Percentiles rank a stretch among this genome's conserved stretches.
phyloP scores from a whole-genome alignment of 139 green algal species.

The Diplosphaera chodatii region DNA sequence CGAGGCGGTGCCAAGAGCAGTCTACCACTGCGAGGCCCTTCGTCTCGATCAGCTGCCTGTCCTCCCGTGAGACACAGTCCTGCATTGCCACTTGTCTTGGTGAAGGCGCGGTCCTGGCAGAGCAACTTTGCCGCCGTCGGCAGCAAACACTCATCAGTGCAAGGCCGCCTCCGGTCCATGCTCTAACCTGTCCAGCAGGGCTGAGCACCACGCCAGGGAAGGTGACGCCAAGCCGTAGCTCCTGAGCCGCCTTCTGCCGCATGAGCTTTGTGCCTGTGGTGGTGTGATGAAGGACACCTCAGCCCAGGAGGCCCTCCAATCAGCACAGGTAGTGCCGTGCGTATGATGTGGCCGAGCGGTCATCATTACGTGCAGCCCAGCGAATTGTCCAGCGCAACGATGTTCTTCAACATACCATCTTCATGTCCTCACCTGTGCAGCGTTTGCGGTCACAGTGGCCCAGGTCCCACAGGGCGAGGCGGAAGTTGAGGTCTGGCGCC shows the following conservation, averaged over 20 bases:
- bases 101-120: background rate
- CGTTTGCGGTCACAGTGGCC: constrained; percentile 86
- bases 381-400: constrained; percentile 35
- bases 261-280: constrained; percentile 36
- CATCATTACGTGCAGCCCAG: too few species aligned
- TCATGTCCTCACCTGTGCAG: constrained; percentile 60
- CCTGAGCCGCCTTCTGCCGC: constrained; percentile 46
- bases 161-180: constrained; percentile 9
- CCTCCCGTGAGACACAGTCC: constrained; percentile 64
- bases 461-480: constrained; percentile 86
- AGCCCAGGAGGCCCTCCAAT: too few species aligned
- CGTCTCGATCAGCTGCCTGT: constrained; percentile 65
- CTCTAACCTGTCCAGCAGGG: constrained; percentile 40
- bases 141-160: too few species aligned
- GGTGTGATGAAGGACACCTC: too few species aligned
- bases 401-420: too few species aligned
- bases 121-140: too few species aligned
- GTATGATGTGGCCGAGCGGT: too few species aligned
- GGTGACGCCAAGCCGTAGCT: constrained; percentile 68
- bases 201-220: constrained; percentile 84
- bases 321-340: too few species aligned
- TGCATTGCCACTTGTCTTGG: background rate
- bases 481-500: constrained; percentile 3
- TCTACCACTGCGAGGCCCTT: constrained; percentile 96
- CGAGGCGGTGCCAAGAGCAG: constrained; percentile 95